A percentile compares a stretch with the other conserved stretches of the same genome.
Conservation (phyloP, 1,284 basidiomycete species). For the Tremellales sp. region DNA sequence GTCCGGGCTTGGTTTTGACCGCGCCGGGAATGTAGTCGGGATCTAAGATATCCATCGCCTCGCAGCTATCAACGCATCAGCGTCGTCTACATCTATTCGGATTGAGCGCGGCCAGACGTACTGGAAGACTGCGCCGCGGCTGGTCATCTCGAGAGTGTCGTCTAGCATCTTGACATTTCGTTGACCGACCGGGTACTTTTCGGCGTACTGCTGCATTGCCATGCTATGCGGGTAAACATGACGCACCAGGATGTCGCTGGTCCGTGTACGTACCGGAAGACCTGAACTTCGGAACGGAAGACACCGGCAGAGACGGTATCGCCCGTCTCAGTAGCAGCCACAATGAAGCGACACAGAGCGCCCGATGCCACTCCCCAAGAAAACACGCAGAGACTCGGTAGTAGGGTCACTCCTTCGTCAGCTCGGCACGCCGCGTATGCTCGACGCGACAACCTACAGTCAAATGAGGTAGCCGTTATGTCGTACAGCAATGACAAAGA, state of each 20-base stretch:
- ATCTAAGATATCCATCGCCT: background rate
- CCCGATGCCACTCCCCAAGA: conserved; percentile 25
- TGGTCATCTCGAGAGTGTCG: conserved; percentile 10
- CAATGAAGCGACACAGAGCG: conserved; percentile 33
- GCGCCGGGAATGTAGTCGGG: background rate
- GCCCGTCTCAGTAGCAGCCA: conserved; percentile 22
- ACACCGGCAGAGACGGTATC: conserved; percentile 28
- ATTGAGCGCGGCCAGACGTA: background rate
- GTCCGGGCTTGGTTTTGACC: background rate
- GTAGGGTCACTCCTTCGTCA: conserved; percentile 29
- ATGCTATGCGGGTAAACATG: conserved; percentile 9
- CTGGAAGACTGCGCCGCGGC: background rate
- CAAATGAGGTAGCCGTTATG: conserved; percentile 37
- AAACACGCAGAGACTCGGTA: conserved; percentile 23
- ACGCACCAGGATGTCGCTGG: too few species aligned
- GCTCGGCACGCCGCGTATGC: too few species aligned
- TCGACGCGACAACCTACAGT: conserved; percentile 20
- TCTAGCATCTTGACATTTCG: conserved; percentile 32
- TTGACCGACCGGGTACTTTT: conserved; percentile 29
- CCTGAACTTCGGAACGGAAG: conserved; percentile 36
- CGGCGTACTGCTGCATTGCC: conserved; percentile 24
- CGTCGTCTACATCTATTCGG: too few species aligned
- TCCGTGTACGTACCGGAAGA: conserved; percentile 31
- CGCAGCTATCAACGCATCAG: background rate
- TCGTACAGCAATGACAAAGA: conserved; percentile 41